Conservation (phyloP, 192 early-diverging fungal species). For the Backusella morwellensis region DNA sequence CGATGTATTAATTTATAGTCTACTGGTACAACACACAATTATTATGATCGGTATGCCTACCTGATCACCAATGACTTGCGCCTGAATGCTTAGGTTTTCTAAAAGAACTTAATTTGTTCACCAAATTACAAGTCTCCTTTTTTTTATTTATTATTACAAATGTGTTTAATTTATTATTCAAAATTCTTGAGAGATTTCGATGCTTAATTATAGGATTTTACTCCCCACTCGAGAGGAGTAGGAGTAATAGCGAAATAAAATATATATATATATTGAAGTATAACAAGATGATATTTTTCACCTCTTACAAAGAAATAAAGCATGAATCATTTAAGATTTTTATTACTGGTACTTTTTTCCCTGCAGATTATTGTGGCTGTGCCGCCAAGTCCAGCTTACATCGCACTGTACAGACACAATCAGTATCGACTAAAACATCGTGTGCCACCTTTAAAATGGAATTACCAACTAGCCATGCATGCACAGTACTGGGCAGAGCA, state of each 20-base stretch:
- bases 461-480: neutral
- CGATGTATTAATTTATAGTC: neutral
- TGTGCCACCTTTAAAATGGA: neutral
- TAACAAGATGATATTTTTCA: neutral
- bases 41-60: neutral
- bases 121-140: neutral
- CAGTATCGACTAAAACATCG: neutral
- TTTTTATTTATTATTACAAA: neutral
- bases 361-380: neutral
- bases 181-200: neutral
- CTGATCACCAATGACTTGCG: neutral
- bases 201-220: neutral
- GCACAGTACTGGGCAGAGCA: neutral
- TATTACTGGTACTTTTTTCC: neutral
- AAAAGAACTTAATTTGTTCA: neutral
- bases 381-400: neutral
- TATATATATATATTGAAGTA: neutral
- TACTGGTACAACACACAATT: neutral
- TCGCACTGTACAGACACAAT: neutral
- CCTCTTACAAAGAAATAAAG: neutral
- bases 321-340: neutral
- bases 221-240: slow-evolving; percentile 5
- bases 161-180: neutral
- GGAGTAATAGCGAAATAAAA: neutral
- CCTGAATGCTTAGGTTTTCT: neutral